Base-by-base conservation (phyloP, 306 rosid genomes). In the Cicer yamashitae region DNA sequence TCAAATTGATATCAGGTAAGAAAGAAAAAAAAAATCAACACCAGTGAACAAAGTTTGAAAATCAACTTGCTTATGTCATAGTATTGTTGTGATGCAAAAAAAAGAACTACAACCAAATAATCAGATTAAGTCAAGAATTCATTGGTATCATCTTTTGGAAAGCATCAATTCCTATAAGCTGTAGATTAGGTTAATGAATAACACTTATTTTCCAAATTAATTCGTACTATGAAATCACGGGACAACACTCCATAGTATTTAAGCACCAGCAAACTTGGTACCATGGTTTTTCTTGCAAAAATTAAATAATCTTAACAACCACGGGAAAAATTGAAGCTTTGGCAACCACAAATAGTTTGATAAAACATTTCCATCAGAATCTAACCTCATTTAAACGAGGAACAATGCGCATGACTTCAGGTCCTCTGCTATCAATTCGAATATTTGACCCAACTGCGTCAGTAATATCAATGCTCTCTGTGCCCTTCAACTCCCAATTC, bases 381-480 rank as follows among this genome's bases (percentile, higher is more conserved):
- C 77, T 83, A 67, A 92, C 98, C 99, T 96, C 99, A 77, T 92
- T 96, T 75, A 96, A 80, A 64, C 98, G 94, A 47, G 99, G 99
- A 81, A 88, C 51, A 14, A 96, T 92, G 62, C 98, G 99, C 96
- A 96, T 80, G 76, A 96, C 93, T 85, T 96, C 96, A 66, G 97
- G 96, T 73, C 98, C 99, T 84, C 99, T 86, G 77, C 99, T 96
- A 81, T 96, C 99, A 81, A 92, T 96, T 75, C 98, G 86, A 78
- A 96, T 96, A 80, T 96, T 96, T 68, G 98, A 96, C 66, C 98
- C 99, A 78, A 96, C 97, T 20, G 99, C 99, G 84, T 96, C 98
- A 79, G 96, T 96, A 82, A 96, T 96, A 81, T 96, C 99, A 84
- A 96, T 92, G 83, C 60, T 92, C 77, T 96, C 97, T 14, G 98